Evolutionary conservation across 2,329 filamentous ascomycete species (phyloP).

Genomic region (Lizonia empirigonia): DNA sequence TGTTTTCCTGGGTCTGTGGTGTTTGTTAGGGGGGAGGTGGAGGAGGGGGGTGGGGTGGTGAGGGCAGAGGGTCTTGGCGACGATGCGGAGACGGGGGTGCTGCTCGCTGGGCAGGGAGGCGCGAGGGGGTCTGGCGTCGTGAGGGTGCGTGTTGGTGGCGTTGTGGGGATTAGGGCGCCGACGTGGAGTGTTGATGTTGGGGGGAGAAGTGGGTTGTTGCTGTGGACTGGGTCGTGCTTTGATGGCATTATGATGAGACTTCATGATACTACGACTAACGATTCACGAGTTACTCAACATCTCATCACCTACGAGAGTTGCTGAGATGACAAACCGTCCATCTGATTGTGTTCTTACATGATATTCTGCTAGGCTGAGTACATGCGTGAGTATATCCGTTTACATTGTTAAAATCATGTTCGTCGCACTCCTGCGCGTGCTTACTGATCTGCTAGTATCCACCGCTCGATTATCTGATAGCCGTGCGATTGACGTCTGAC

Average conservation of each 20-base stretch:
- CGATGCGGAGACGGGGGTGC: constrained; percentile 18
- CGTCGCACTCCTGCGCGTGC: background rate
- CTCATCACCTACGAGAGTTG: too few relatives aligned
- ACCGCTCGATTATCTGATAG: too few relatives aligned
- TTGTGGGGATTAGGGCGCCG: constrained; percentile 49
- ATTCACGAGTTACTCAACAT: too few relatives aligned
- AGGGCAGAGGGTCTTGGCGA: background rate
- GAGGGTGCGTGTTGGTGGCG: constrained; percentile 28
- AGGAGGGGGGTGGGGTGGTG: constrained; percentile 24
- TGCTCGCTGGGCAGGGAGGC: constrained; percentile 40
- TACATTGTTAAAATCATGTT: background rate
- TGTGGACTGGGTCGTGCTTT: constrained; percentile 50
- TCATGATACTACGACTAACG: constrained; percentile 17
- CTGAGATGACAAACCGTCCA: too few relatives aligned
- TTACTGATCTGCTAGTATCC: background rate
- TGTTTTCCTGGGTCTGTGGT: constrained; percentile 30
- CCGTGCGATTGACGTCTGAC: too few relatives aligned
- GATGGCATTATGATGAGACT: constrained; percentile 12
- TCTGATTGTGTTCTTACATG: too few relatives aligned
- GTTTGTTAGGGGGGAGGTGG: constrained; percentile 28
- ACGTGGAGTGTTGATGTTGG: constrained; percentile 50
- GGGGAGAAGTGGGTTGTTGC: constrained; percentile 47
- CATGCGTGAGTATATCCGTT: background rate
- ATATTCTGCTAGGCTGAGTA: background rate
- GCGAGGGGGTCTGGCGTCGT: constrained; percentile 25